Evolutionary conservation across 192 early-diverging fungal genomes (phyloP).

Genomic region (Chytriomyces sp.): DNA sequence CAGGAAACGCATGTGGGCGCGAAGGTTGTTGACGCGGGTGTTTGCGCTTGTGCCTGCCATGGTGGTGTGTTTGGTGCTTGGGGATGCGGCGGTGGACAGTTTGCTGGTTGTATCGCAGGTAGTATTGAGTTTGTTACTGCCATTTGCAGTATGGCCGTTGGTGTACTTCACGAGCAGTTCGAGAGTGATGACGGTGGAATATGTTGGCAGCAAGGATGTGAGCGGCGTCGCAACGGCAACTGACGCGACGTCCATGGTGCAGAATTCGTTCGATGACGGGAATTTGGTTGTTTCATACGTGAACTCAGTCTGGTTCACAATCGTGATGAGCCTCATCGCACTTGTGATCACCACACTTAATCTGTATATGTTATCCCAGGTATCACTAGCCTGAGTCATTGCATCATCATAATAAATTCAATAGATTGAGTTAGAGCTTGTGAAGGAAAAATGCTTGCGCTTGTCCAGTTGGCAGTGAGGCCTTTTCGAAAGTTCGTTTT

Average conservation of each 20-base stretch:
- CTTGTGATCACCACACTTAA: constrained; percentile 36
- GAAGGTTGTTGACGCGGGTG: constrained; percentile 61
- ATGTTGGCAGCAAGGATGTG: background rate
- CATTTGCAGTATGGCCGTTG: constrained; percentile 71
- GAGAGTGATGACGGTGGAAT: constrained; percentile 42
- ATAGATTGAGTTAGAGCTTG: too few relatives aligned
- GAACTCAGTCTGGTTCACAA: constrained; percentile 19
- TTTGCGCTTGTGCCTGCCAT: constrained; percentile 71
- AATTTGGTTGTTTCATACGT: background rate
- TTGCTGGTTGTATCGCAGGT: constrained; percentile 68
- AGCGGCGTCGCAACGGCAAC: too few relatives aligned
- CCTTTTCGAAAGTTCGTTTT: background rate
- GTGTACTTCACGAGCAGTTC: constrained; percentile 64
- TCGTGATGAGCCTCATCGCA: constrained; percentile 21
- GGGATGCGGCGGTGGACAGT: constrained; percentile 52
- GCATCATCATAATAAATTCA: too few relatives aligned
- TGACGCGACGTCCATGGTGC: background rate
- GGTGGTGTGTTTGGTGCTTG: constrained; percentile 56
- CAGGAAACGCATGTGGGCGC: constrained; percentile 47
- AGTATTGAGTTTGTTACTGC: constrained; percentile 67
- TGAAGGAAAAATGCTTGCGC: background rate
- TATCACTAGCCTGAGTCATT: too few relatives aligned
- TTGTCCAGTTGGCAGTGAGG: background rate
- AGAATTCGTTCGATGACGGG: background rate
- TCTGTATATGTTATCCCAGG: constrained; percentile 34